Conservation (phyloP, 805 yeast genomes). For the Metschnikowia aberdeeniae region DNA sequence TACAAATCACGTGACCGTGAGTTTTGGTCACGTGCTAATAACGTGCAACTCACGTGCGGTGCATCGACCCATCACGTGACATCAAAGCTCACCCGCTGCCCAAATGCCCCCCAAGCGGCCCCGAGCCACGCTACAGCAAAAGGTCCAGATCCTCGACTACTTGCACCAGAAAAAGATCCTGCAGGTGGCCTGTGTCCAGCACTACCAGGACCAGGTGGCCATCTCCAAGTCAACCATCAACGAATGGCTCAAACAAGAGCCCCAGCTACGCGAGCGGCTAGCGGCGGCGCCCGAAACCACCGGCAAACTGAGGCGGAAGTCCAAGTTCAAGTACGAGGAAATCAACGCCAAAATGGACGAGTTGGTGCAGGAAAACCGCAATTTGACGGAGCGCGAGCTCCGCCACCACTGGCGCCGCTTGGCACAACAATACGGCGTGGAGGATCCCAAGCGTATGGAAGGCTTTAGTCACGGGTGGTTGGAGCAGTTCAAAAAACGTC, state of each 20-base stretch:
- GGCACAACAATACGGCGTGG: constrained; percentile 55
- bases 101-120: constrained; percentile 25
- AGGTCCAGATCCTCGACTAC: constrained; percentile 50
- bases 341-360: constrained; percentile 59
- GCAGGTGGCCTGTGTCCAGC: constrained; percentile 55
- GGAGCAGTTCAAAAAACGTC: constrained; percentile 56
- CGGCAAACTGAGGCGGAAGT: constrained; percentile 38
- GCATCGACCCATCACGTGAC: no score
- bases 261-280: constrained; percentile 43
- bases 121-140: constrained; percentile 57
- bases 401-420: constrained; percentile 54
- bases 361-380: constrained; percentile 45
- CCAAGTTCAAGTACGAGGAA: constrained; percentile 51
- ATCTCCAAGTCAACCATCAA: constrained; percentile 58
- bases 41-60: no score
- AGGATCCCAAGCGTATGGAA: constrained; percentile 53
- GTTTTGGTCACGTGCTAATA: no score
- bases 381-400: constrained; percentile 51
- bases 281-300: constrained; percentile 26
- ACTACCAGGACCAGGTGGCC: constrained; percentile 46
- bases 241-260: constrained; percentile 58
- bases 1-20: no score
- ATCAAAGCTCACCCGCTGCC: no score
- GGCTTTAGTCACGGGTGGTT: constrained; percentile 63
- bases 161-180: constrained; percentile 46